Evolutionary conservation across 2,329 filamentous ascomycete genomes (phyloP), one percentile per base, ranked within the genome.

Genomic region (Chaetothyriales sp.): DNA sequence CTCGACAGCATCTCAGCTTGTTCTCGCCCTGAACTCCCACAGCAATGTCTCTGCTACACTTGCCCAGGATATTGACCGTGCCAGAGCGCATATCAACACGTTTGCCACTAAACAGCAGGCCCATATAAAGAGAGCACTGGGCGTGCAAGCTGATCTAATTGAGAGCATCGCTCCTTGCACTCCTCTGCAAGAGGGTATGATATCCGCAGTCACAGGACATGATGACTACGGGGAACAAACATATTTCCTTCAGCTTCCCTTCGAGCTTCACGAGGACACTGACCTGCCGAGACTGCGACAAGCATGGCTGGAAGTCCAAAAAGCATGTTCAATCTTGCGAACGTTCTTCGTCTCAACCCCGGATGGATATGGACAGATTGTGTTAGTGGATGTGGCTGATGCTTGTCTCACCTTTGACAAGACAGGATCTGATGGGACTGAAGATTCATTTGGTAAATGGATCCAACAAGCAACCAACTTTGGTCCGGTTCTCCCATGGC

Each of bases 91-190:
- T 0, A 77, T 89, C 1, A 72, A 74, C 18, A 83, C 83, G 0
- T 81, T 78, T 56, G 73, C 73, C 10, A 81, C 87, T 58, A 75
- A 74, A 49, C 72, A 86, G 63, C 69, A 73, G 4, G 66, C 73
- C 9, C 57, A 65, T 5, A 73, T 77, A 5, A 77, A 77, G 18
- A 69, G 70, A 5, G 65, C 70, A 2, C 68, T 94, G 0, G 65
- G 66, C 0, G 55, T 82, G 1, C 59, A 69, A 0, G 64, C 70
- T 1, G 61, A 66, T 5, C 70, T 79, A 1, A 75, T 95, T 8
- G 83, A 92, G 61, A 77, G 78, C 52, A 77, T 95, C 48, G 79
- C 79, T 0, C 89, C 88, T 3, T 95, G 89, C 62, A 93, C 89
- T 0, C 78, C 88, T 0, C 69, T 95, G 1, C 89, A 95, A 61